These are phyloP conservation scores for Saprolegnia parasitica DNA, from an alignment of 352 stramenopile genomes.

Conservation along the genomic window DNA sequence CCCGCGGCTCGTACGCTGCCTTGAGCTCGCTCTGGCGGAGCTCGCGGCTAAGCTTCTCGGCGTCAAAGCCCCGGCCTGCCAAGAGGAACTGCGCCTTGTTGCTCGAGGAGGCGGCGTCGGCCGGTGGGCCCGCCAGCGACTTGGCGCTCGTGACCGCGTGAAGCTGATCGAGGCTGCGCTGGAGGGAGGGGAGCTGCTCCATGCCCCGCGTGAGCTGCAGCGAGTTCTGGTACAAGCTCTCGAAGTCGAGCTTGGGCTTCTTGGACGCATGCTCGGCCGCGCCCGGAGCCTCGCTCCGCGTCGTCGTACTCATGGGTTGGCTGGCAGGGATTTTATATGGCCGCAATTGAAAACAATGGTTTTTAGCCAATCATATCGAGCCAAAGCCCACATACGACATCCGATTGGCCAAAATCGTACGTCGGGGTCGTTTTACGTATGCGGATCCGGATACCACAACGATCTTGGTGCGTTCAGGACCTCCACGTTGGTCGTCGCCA, in stretches of 20 bases:
- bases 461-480: not conserved
- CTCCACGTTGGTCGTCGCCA: too few relatives aligned
- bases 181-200: slow-evolving; percentile 65
- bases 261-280: slow-evolving; percentile 14
- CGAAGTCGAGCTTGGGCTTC: slow-evolving; percentile 56
- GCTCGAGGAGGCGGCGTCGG: slow-evolving; percentile 31
- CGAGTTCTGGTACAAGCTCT: slow-evolving; percentile 81
- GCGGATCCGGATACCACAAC: not conserved
- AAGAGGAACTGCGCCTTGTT: slow-evolving; percentile 84
- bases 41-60: slow-evolving; percentile 81
- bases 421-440: not conserved
- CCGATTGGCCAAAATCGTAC: slow-evolving; percentile 14
- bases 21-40: slow-evolving; percentile 74
- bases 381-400: not conserved
- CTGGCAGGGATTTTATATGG: slow-evolving; percentile 2
- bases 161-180: slow-evolving; percentile 78
- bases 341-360: not conserved
- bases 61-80: slow-evolving; percentile 78
- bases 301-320: slow-evolving; percentile 3
- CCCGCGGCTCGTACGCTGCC: slow-evolving; percentile 69
- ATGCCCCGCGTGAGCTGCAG: slow-evolving; percentile 78
- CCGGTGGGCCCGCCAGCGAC: slow-evolving; percentile 27
- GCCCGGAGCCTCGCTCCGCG: not conserved
- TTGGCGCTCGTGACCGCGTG: slow-evolving; percentile 64
- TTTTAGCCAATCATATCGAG: not conserved